These are phyloP conservation scores for Posidonia australis DNA, from an alignment of 106 monocot species.

Conservation along the genomic window DNA sequence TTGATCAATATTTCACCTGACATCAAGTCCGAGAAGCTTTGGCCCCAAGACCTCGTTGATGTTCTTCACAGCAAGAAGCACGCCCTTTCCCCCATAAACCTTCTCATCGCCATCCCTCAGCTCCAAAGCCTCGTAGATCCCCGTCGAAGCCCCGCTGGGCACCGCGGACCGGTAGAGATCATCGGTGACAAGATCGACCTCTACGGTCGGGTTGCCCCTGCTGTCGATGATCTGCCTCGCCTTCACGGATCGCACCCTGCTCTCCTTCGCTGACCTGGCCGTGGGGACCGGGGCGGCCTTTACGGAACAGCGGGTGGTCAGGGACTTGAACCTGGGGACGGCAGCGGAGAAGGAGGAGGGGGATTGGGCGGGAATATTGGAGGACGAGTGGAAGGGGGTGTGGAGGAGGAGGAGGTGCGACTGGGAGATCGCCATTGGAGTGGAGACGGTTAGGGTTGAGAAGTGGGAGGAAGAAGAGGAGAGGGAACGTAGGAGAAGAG, in stretches of 20 bases:
- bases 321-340: neutral
- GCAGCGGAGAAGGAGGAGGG: slow-evolving; percentile 3
- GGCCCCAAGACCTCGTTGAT: slow-evolving; percentile 69
- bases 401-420: slow-evolving; percentile 2
- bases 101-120: slow-evolving; percentile 75
- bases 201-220: slow-evolving; percentile 89
- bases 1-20: slow-evolving; percentile 66
- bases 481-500: too few species aligned
- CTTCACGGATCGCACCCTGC: slow-evolving; percentile 43
- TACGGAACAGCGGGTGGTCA: slow-evolving; percentile 16
- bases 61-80: slow-evolving; percentile 64
- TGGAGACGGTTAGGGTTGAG: too few species aligned
- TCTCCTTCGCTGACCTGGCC: slow-evolving; percentile 9
- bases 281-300: slow-evolving; percentile 10
- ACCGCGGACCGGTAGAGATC: slow-evolving; percentile 71
- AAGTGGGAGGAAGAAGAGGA: neutral
- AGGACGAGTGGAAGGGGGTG: slow-evolving; percentile 5
- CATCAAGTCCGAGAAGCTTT: slow-evolving; percentile 73
- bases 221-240: slow-evolving; percentile 93
- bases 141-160: slow-evolving; percentile 91
- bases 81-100: slow-evolving; percentile 84
- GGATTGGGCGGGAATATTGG: neutral
- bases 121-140: slow-evolving; percentile 94
- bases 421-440: slow-evolving; percentile 5
- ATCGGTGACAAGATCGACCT: slow-evolving; percentile 74